Percentiles rank a stretch among this genome's conserved stretches.
Conservation (phyloP, 805 yeast species). For the Schizosaccharomyces osmophilus region DNA sequence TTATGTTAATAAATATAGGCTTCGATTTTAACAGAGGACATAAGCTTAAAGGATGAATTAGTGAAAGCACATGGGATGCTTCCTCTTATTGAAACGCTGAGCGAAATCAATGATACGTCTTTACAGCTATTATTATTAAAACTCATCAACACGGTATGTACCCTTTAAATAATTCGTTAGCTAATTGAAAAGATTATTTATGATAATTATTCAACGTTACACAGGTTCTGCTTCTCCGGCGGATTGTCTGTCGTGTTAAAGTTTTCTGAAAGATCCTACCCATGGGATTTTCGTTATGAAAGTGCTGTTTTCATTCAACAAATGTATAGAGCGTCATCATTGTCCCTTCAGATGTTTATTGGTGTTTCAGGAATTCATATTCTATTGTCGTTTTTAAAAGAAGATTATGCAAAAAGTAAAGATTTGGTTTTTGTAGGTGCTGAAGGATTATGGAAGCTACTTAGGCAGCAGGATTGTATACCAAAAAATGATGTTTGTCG, state of each 20-base stretch:
- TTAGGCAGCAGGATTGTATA: constrained; percentile 15
- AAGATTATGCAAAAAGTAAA: constrained; percentile 20
- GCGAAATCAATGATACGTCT: background rate
- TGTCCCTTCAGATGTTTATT: constrained; percentile 22
- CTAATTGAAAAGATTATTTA: background rate
- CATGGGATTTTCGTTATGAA: constrained; percentile 6
- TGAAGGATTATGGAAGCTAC: constrained; percentile 19
- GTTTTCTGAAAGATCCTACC: constrained; percentile 6
- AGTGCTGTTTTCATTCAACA: constrained; percentile 8
- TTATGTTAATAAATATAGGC: background rate
- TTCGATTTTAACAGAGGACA: constrained; percentile 2
- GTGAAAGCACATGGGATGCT: constrained; percentile 9
- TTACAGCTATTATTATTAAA: constrained; percentile 4
- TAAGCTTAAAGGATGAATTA: constrained; percentile 7
- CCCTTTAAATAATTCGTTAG: too few species aligned
- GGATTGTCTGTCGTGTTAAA: constrained; percentile 10
- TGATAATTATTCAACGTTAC: constrained; percentile 6
- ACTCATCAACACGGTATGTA: constrained; percentile 2
- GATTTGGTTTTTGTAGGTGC: constrained; percentile 21
- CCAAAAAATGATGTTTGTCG: constrained; percentile 24
- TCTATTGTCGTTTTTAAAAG: constrained; percentile 22
- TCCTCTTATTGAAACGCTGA: constrained; percentile 9
- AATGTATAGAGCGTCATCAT: constrained; percentile 12
- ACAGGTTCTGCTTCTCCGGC: constrained; percentile 9
- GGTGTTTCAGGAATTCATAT: constrained; percentile 25